These are phyloP conservation scores for Bacidia rubella DNA, from an alignment of 495 filamentous ascomycete species.

Conservation along the genomic window DNA sequence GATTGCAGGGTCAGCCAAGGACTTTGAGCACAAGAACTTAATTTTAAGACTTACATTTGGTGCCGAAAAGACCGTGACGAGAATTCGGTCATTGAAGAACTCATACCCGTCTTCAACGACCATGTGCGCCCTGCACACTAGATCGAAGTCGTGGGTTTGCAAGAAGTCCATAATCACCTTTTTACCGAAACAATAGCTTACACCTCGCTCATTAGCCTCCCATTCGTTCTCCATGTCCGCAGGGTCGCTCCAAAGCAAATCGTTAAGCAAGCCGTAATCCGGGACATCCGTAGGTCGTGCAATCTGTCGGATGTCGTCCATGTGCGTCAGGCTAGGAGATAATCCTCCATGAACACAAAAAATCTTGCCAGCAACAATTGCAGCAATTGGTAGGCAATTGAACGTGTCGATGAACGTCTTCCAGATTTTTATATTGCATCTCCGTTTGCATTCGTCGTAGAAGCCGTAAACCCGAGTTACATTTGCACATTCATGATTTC, in stretches of 20 bases:
- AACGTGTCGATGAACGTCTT: constrained; percentile 98
- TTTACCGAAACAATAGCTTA: constrained; percentile 98
- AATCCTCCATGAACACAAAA: constrained; percentile 97
- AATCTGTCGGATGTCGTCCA: constrained; percentile 97
- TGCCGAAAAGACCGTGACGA: constrained; percentile 96
- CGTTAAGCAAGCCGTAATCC: constrained; percentile 91
- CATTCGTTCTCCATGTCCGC: constrained; percentile 97
- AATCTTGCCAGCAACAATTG: constrained; percentile 96
- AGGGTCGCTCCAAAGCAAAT: constrained; percentile 94
- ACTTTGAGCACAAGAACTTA: neutral
- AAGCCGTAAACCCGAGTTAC: constrained; percentile 98
- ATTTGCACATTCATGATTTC: constrained; percentile 98
- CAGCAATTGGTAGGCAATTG: constrained; percentile 88
- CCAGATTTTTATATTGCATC: constrained; percentile 98
- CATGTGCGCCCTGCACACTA: constrained; percentile 97
- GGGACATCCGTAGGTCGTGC: constrained; percentile 93
- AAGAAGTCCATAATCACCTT: constrained; percentile 97
- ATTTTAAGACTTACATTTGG: constrained; percentile 63
- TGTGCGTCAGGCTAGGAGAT: constrained; percentile 81
- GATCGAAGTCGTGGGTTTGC: constrained; percentile 86
- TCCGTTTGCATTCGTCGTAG: constrained; percentile 97
- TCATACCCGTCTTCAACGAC: constrained; percentile 99
- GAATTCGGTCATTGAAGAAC: constrained; percentile 89
- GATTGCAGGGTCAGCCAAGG: constrained; percentile 16
- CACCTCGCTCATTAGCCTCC: constrained; percentile 93